A percentile compares a stretch with the other conserved stretches of the same genome.
These are phyloP conservation scores for Acephala macrosclerotiorum DNA, from an alignment of 2,329 filamentous ascomycete species.

Conservation along the genomic window DNA sequence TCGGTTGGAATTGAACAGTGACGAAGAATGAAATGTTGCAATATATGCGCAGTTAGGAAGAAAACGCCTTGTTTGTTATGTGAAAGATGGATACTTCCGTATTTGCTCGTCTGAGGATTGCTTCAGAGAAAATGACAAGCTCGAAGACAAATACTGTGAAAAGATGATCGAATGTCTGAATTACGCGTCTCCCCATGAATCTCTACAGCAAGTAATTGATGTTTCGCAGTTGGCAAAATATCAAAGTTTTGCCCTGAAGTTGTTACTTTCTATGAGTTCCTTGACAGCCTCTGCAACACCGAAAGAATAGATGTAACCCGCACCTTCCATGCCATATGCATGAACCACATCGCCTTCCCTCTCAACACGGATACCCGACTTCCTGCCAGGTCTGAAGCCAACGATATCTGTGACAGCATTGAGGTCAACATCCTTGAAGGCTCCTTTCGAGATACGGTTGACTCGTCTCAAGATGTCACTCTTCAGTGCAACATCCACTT, in stretches of 20 bases:
- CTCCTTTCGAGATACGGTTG: constrained; percentile 35
- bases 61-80: no score
- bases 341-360: constrained; percentile 35
- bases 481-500: constrained; percentile 35
- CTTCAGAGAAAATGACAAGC: no score
- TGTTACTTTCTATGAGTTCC: constrained; percentile 22
- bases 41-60: no score
- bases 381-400: constrained; percentile 38
- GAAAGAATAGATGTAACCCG: constrained; percentile 42
- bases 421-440: constrained; percentile 35
- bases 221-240: not conserved
- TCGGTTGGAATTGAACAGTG: no score
- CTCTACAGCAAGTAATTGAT: not conserved
- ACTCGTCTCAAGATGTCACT: constrained; percentile 37
- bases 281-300: constrained; percentile 36
- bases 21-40: no score
- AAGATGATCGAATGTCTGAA: no score
- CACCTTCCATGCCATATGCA: constrained; percentile 38
- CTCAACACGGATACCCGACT: constrained; percentile 38
- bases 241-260: constrained; percentile 26
- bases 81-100: no score
- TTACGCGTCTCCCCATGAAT: no score
- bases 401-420: constrained; percentile 33
- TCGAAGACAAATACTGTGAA: no score
- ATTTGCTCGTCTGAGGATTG: no score